A percentile compares a stretch with the other conserved stretches of the same genome.
phyloP scores from a whole-genome alignment of 495 filamentous ascomycete species.

The Trichoderma virens region DNA sequence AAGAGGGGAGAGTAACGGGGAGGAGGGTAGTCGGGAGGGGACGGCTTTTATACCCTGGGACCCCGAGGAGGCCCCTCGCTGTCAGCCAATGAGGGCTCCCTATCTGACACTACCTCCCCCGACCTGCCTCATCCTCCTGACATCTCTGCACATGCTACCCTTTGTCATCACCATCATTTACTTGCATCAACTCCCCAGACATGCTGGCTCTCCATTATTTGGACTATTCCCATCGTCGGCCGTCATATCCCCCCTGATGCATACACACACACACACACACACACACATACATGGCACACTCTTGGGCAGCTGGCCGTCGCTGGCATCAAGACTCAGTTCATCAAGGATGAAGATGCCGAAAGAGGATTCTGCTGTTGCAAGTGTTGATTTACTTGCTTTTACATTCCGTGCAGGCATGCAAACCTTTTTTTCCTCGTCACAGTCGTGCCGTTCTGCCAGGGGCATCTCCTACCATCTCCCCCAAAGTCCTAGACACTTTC shows the following conservation, averaged over 20 bases:
- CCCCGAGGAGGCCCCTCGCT: background rate
- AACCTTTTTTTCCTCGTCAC: background rate
- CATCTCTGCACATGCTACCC: slow-evolving; percentile 1
- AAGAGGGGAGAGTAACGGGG: background rate
- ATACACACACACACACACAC: background rate
- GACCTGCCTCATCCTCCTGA: slow-evolving; percentile 3
- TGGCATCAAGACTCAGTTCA: background rate
- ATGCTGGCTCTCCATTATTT: background rate
- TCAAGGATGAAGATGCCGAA: background rate
- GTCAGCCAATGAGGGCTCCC: slow-evolving; percentile 1
- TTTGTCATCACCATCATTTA: background rate
- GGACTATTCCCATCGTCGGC: background rate
- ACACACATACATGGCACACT: background rate
- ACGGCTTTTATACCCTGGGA: background rate
- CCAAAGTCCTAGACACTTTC: background rate
- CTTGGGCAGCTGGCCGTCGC: background rate
- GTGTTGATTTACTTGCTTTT: background rate
- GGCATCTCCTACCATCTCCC: background rate
- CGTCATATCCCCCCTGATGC: background rate
- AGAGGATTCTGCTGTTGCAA: background rate
- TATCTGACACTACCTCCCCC: background rate
- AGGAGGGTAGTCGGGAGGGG: background rate
- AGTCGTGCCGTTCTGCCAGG: background rate
- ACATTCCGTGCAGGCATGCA: background rate
- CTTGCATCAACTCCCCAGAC: background rate